These are phyloP conservation scores for Dendrothele bispora DNA, from an alignment of 768 basidiomycete genomes.

Conservation along the genomic window DNA sequence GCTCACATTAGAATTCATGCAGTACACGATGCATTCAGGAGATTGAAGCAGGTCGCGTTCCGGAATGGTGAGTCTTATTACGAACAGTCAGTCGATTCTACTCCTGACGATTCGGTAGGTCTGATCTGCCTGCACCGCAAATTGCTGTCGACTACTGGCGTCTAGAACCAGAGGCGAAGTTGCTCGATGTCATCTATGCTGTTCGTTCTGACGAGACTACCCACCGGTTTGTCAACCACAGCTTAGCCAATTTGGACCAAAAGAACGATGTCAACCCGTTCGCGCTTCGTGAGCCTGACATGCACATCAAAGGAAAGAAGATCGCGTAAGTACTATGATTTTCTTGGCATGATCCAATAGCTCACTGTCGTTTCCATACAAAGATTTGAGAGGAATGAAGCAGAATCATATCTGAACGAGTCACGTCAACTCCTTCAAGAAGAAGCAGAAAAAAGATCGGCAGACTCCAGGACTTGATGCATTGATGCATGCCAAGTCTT, in stretches of 20 bases:
- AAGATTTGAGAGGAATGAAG: conserved; percentile 70
- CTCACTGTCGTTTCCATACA: conserved; percentile 12
- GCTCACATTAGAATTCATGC: conserved; percentile 4
- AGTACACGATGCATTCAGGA: conserved; percentile 85
- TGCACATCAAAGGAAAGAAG: conserved; percentile 76
- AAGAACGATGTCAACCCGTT: conserved; percentile 86
- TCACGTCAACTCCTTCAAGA: conserved; percentile 51
- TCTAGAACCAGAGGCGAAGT: conserved; percentile 60
- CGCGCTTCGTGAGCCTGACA: conserved; percentile 85
- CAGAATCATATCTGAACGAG: conserved; percentile 62
- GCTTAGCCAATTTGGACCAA: conserved; percentile 81
- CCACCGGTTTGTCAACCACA: conserved; percentile 96
- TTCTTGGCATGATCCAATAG: not conserved
- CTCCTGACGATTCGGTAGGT: conserved; percentile 36
- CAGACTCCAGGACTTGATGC: no score
- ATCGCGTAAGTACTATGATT: conserved; percentile 54
- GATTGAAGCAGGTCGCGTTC: conserved; percentile 77
- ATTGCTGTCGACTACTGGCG: conserved; percentile 98
- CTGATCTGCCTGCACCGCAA: conserved; percentile 70
- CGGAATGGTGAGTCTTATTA: conserved; percentile 60
- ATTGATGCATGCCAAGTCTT: no score
- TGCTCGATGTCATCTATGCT: conserved; percentile 88
- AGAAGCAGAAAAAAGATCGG: conserved; percentile 24
- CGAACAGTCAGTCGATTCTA: not conserved
- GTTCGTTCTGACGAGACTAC: conserved; percentile 92